Evolutionary conservation across 2,329 filamentous ascomycete species (phyloP), one percentile per base, ranked within the genome.

Genomic region (Dendryphion nanum): DNA sequence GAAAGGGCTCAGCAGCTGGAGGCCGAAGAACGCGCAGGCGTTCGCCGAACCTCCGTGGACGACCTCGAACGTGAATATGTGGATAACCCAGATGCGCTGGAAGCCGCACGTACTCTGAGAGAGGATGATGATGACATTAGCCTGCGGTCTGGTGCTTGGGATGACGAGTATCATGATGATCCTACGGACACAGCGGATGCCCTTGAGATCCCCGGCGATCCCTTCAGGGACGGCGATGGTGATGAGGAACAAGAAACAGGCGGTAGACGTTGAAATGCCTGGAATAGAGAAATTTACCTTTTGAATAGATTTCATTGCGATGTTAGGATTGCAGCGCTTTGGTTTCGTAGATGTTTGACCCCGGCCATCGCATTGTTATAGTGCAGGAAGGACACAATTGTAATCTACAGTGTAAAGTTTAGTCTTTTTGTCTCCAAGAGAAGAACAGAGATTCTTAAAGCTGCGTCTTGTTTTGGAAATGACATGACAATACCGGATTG

Each of bases 41-140:
- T 60, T 18, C 40, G 61, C 12, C 36, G 60, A 21, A 37, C 44
- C 35, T 63, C 55, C 17, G 46, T 60, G 5, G 63, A 68, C 6
- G 63, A 53, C 18, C 39, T 67, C n/a, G 64, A 62, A 16, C 56
- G 57, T 10, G 67, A 68, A 31, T 72, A 71, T 39, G 54, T 59
- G 16, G 71, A 74, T 43, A 71, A 74, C 37, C 61, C 76, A 42
- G 57, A 67, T 16, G 69, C 67, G 30, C 47, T 64, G 33, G 63
- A 64, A 40, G 67, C 65, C 8, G 60, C 60, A 0, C 60, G 66
- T 42, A 49, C 55, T 1, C 42, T 72, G 35, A 46, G 70, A 5
- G 73, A 77, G 35, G 73, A 75, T 16, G 75, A 76, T 14, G 71
- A 70, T 53, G 73, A 67, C 68, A 81, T 71, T 33, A 69, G 65